Base-by-base conservation (phyloP, 2,329 filamentous ascomycete species). In the Exophiala dermatitidis region DNA sequence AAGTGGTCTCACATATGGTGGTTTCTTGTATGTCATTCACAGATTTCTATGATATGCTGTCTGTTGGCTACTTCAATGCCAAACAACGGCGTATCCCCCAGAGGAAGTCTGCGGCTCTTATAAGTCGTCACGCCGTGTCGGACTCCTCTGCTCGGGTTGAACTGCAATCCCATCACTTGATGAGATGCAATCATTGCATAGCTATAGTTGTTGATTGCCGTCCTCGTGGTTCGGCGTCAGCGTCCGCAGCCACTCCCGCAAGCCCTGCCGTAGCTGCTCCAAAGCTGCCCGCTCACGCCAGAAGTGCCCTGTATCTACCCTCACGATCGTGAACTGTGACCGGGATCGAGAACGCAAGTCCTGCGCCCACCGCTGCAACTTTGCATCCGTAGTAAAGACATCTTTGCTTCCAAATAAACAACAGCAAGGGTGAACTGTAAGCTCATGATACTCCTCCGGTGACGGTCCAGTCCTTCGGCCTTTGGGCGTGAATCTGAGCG, bases 341-440 rank as follows among this genome's bases (percentile, higher is more conserved):
- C 66, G 68, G 0, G 68, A 65, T 37, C 60, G 62, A 8, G 68
- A 66, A 12, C 69, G 67, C 42, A 90, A 69, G 54, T 73, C 76
- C 38, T 72, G 70, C 6, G 74, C 74, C 90, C 90, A 95, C 1
- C 74, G 70, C 7, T 79, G 76, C 61, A 90, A 73, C 67, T 81
- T 86, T 53, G 75, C 77, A 2, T 73, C 74, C 1, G 83, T 79
- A 1, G 87, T 83, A 60, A 96, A 94, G 0, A 77, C 71, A 67
- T 97, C 90, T 3, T 78, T 74, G 47, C 84, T 81, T 1, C 90
- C 91, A 64, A 84, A 95, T 0, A 95, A 69, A 0, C 57, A 59
- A 81, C 49, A 52, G 37, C 54, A 57, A 12, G 57, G 54, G 33
- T 55, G 46, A 9, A 10, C 5, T 3, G 36, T 44, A 19, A 59